These are phyloP conservation scores for Piper betle DNA, from an alignment of 164 flowering plant genomes.

Conservation along the genomic window DNA sequence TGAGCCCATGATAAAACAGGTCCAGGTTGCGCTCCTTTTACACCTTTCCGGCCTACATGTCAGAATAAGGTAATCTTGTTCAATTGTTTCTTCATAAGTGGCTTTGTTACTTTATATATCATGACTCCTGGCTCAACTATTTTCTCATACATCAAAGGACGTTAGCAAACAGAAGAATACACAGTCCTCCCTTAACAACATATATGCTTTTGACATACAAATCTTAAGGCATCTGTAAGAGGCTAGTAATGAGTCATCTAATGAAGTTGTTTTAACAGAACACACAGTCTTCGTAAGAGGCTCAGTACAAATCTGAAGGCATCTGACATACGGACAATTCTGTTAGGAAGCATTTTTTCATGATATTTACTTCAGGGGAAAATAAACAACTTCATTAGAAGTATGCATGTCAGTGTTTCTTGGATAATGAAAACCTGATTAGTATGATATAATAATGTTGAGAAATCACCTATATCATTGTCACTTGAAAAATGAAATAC, in stretches of 20 bases:
- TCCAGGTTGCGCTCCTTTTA: conserved; percentile 80
- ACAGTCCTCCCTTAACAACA: too few relatives aligned
- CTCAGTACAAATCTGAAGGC: too few relatives aligned
- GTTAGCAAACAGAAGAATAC: too few relatives aligned
- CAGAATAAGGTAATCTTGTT: neutral
- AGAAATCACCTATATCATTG: neutral
- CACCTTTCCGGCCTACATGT: conserved; percentile 55
- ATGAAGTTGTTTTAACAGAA: too few relatives aligned
- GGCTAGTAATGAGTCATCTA: too few relatives aligned
- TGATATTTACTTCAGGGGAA: neutral
- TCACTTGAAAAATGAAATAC: neutral
- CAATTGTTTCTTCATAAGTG: neutral
- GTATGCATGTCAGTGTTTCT: neutral
- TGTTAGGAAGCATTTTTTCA: neutral
- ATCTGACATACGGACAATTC: neutral
- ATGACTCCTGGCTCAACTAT: neutral
- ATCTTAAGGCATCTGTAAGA: too few relatives aligned
- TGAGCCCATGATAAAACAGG: conserved; percentile 76
- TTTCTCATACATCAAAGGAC: neutral
- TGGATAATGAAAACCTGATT: too few relatives aligned
- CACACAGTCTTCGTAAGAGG: too few relatives aligned
- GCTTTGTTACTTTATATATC: neutral
- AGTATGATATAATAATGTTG: too few relatives aligned
- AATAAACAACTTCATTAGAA: too few relatives aligned
- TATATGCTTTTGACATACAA: too few relatives aligned